Evolutionary conservation across 2,329 filamentous ascomycete genomes (phyloP).

Genomic region (Talaromyces verruculosus): DNA sequence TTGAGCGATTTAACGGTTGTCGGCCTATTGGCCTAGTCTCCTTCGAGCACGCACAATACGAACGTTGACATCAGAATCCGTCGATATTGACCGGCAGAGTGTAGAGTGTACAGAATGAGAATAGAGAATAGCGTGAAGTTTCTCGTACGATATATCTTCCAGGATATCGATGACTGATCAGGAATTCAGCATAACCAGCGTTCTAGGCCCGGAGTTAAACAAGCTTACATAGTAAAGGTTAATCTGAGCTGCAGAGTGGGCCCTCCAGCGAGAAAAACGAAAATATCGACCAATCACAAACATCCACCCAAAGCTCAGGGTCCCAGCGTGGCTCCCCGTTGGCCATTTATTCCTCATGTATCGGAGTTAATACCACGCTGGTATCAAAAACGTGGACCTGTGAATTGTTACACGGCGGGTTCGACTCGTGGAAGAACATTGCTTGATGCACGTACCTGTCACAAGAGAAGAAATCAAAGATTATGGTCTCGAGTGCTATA

Average conservation of each 20-base stretch:
- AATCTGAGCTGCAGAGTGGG: background rate
- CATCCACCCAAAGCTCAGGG: background rate
- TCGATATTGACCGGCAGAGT: background rate
- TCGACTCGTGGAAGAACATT: background rate
- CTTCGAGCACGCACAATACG: background rate
- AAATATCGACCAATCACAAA: background rate
- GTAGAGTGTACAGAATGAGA: no score
- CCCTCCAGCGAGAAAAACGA: background rate
- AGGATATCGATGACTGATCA: slow-evolving; percentile 4
- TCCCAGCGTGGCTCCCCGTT: background rate
- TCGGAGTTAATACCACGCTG: background rate
- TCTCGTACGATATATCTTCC: background rate
- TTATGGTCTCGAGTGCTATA: background rate
- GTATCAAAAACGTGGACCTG: slow-evolving; percentile 9
- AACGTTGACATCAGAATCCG: background rate
- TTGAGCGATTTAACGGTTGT: background rate
- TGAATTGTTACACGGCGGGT: slow-evolving; percentile 2
- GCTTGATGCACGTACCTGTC: background rate
- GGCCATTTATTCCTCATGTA: background rate
- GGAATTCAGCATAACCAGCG: background rate
- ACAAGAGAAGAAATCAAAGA: no score
- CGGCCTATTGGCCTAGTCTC: background rate
- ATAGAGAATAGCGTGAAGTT: background rate
- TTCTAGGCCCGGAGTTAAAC: slow-evolving; percentile 6
- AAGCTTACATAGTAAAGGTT: background rate